Conservation (phyloP, 805 yeast species). For the Tetrapisispora nanseiensis region DNA sequence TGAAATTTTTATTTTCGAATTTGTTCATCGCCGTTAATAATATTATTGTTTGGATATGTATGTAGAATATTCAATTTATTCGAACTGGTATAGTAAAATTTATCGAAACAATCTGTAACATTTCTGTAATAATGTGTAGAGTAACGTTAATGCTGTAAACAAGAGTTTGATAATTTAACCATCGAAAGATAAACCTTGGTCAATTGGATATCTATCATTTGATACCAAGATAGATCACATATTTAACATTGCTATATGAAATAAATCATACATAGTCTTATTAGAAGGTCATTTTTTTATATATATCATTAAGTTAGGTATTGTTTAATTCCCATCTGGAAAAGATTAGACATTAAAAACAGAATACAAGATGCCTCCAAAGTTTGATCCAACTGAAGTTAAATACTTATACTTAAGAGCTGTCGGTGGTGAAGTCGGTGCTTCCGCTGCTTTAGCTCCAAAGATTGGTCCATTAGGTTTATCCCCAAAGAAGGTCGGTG, state of each 20-base stretch:
- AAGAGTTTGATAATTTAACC: no score
- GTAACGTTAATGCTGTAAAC: neutral
- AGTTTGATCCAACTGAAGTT: conserved; percentile 98
- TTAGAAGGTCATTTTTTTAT: neutral
- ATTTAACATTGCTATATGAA: neutral
- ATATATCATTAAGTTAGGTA: neutral
- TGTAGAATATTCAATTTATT: no score
- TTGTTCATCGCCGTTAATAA: no score
- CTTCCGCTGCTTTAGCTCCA: conserved; percentile 98
- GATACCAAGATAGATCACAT: no score
- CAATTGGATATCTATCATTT: no score
- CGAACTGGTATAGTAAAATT: no score
- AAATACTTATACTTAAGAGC: conserved; percentile 98
- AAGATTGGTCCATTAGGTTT: conserved; percentile 99
- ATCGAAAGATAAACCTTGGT: no score
- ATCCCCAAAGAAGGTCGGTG: conserved; percentile 99
- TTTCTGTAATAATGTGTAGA: no score
- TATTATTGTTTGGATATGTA: no score
- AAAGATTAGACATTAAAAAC: neutral
- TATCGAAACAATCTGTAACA: no score
- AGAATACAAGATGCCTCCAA: conserved; percentile 73
- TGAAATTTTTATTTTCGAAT: no score
- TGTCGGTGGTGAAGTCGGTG: conserved; percentile 99
- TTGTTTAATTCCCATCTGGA: neutral
- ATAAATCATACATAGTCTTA: neutral